Base-by-base conservation (phyloP, 2,329 filamentous ascomycete genomes). In the Diaporthe longicolla region DNA sequence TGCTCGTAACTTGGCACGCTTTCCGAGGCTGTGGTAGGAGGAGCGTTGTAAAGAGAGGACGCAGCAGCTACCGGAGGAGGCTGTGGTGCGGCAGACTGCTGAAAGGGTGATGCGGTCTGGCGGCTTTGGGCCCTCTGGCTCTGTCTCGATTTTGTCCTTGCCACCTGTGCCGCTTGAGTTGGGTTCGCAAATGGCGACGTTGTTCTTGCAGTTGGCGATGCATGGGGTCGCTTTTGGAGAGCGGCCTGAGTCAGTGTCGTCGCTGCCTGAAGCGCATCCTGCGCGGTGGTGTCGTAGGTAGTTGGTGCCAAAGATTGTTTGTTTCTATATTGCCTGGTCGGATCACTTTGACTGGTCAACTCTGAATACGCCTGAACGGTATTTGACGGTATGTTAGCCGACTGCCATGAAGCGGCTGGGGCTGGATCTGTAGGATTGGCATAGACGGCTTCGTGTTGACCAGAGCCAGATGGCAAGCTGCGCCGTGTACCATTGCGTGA, bases 131-230 rank as follows among this genome's bases (percentile, higher is more conserved):
- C 74, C 55, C 81, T 80, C n/a, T 83, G 82, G 3, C 80, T 79
- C 58, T 83, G 82, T 69, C 81, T 78, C 17, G 84, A 84, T 73
- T 79, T 79, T 15, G 80, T 77, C 32, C 79, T 78, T 69, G 81
- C 74, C 32, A 76, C 74, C 48, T 76, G 58, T 71, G 76, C 70
- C 45, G 66, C 74, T 57, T 74, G 71, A 4, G 35, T 70, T 17
- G 72, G 68, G n/a, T 63, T 73, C 17, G 71, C 72, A 40, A 81
- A 80, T 0, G 81, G 80, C 21, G 83, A 83, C 32, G 74, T 72
- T 40, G 77, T 78, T 50, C 80, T 81, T 11, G 79, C 77, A 2
- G 79, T 78, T 0, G 81, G 74, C 55, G 79, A 82, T 76, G 76
- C 81, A 76, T 78, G 84, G 66, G 76, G 74, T 6, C 74, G 74